Base-by-base conservation (phyloP, 768 basidiomycete genomes). In the Lactifluus echinatus region DNA sequence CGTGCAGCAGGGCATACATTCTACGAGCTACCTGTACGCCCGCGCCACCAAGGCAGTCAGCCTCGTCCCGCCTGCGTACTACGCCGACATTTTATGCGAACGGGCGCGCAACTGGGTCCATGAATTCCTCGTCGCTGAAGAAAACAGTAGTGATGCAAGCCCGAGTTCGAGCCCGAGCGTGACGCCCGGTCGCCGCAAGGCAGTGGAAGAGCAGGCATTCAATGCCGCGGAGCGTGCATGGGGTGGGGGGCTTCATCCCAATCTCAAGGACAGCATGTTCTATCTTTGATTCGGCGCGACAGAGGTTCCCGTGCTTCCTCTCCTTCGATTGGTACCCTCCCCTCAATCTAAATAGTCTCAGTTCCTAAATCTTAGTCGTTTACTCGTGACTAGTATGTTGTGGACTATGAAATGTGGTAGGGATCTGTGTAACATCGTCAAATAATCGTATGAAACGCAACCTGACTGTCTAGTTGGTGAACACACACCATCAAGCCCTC, bases 21-120 rank as follows among this genome's bases (percentile, higher is more conserved):
- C 81, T 54, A 69, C 76, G 15, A 82, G 82, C 63, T 91, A 90
- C 65, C 73, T 87, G 11, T 93, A 88, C 62, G 88, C 85, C 0
- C 79, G 90, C 4, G 88, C 89, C 0, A 93, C 89, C 3, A 85
- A 87, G 64, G 85, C 89, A 0, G 91, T 93, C 31, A 89, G 86
- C 66, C 72, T 92, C 23, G 76, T 89, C 12, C 88, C 89, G 0
- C 78, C 88, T 0, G 88, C 87, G 0, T 89, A 88, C 66, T 89
- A 89, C 63, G 85, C 87, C 7, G 88, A 91, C 69, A 70, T 90
- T 50, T 89, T 87, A 1, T 90, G 88, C 67, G 89, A 91, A 69
- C 74, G 89, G 7, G 89, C 84, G 0, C 71, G 88, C 40, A 84
- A 76, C 66, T 92, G 89, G 64, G 61, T 92, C 40, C 87, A 89